Conservation (phyloP, 345 rosid species). For the Camelina hispida region DNA sequence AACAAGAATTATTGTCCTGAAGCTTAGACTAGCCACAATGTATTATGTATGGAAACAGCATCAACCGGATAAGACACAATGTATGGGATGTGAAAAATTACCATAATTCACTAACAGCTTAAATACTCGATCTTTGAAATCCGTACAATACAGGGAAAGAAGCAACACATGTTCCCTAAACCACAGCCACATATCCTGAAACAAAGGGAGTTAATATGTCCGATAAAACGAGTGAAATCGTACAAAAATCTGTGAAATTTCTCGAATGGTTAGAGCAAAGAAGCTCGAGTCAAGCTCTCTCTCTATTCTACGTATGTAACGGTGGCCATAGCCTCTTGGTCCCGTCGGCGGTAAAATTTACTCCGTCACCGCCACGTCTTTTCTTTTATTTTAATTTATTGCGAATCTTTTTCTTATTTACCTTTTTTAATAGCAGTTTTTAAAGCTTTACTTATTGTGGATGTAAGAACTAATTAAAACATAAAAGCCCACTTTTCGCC, state of each 20-base stretch:
- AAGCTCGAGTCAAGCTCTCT: too few species aligned
- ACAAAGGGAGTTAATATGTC: too few species aligned
- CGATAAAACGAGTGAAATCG: too few species aligned
- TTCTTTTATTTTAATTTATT: not conserved
- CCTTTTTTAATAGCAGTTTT: not conserved
- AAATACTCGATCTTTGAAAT: not conserved
- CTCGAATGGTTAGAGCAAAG: too few species aligned
- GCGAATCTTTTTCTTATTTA: not conserved
- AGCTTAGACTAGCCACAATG: not conserved
- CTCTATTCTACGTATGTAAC: not conserved
- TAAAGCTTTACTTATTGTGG: not conserved
- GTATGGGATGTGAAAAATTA: not conserved
- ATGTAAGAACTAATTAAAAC: not conserved
- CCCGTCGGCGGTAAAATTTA: slow-evolving; percentile 1
- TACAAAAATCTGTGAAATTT: too few species aligned
- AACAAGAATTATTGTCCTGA: not conserved
- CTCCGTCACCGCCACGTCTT: not conserved
- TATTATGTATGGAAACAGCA: too few species aligned
- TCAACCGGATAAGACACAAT: not conserved
- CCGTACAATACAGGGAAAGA: not conserved
- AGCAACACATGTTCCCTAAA: not conserved
- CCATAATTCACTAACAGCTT: not conserved
- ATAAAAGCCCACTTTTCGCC: not conserved
- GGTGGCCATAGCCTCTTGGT: not conserved
- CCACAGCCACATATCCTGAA: too few species aligned